Conservation (phyloP, 768 basidiomycete genomes). For the Kwoniella pini region DNA sequence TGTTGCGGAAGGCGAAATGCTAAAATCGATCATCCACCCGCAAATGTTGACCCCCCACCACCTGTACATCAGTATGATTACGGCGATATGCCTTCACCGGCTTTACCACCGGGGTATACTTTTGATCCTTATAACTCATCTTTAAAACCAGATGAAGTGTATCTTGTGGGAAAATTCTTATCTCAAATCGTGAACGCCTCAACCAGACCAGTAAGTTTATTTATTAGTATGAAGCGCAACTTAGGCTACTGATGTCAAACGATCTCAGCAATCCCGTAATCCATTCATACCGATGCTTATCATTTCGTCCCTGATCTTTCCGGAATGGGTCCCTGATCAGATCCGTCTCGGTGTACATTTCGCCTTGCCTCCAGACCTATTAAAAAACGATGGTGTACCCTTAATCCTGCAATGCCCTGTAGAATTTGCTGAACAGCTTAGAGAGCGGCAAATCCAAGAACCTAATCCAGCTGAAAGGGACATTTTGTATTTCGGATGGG, state of each 20-base stretch:
- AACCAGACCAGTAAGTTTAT: neutral
- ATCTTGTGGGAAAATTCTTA: neutral
- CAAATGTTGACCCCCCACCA: no score
- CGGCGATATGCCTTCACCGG: neutral
- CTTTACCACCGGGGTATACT: neutral
- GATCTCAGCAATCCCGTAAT: neutral
- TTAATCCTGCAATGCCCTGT: neutral
- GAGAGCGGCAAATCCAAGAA: neutral
- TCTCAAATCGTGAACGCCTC: neutral
- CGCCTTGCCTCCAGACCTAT: neutral
- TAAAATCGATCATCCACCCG: neutral
- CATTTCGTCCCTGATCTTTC: neutral
- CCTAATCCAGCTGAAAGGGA: neutral
- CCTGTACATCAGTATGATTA: neutral
- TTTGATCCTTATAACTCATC: neutral
- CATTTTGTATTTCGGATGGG: constrained; percentile 3
- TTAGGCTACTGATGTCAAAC: neutral
- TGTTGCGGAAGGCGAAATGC: neutral
- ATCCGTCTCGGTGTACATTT: neutral
- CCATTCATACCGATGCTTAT: neutral
- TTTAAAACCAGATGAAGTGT: neutral
- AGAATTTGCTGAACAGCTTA: constrained; percentile 2
- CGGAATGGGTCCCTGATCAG: neutral
- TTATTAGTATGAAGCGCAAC: neutral
- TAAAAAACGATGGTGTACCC: neutral